These are phyloP conservation scores for Trebouxia sp. DNA, from an alignment of 139 green algal genomes.

Conservation along the genomic window DNA sequence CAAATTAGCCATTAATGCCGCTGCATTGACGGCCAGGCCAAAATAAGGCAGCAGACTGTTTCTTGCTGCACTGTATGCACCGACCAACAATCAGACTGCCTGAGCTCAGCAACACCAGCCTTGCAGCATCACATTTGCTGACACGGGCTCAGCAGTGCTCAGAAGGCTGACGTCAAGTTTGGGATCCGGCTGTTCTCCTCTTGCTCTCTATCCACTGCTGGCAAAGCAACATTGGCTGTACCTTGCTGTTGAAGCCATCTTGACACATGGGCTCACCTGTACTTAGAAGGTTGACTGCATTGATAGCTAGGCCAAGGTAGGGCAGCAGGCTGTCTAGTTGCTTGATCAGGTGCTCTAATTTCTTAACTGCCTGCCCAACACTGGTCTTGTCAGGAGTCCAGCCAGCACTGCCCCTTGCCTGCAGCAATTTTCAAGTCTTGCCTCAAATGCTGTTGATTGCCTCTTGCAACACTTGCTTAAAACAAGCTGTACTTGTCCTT, in stretches of 20 bases:
- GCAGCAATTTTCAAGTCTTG: too few relatives aligned
- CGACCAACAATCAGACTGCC: too few relatives aligned
- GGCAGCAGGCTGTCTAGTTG: slow-evolving; percentile 34
- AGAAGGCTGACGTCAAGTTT: too few relatives aligned
- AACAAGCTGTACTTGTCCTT: background rate
- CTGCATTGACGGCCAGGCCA: background rate
- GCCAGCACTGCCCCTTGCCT: background rate
- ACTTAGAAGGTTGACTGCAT: background rate
- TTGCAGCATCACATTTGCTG: too few relatives aligned
- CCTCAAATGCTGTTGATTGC: background rate
- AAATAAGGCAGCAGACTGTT: background rate
- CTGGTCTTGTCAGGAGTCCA: slow-evolving; percentile 5
- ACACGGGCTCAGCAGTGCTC: too few relatives aligned
- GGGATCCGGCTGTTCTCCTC: too few relatives aligned
- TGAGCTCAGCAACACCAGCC: too few relatives aligned
- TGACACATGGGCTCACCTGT: background rate
- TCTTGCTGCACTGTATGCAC: too few relatives aligned
- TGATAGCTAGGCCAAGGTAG: slow-evolving; percentile 30
- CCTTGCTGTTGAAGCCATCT: too few relatives aligned
- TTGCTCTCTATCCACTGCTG: too few relatives aligned
- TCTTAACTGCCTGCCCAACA: background rate
- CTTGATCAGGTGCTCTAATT: slow-evolving; percentile 20
- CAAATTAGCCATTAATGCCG: too few relatives aligned
- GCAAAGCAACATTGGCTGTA: background rate
- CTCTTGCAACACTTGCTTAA: background rate